These are phyloP conservation scores for Pichia sp. DNA, from an alignment of 1,139 yeast genomes.

Conservation along the genomic window DNA sequence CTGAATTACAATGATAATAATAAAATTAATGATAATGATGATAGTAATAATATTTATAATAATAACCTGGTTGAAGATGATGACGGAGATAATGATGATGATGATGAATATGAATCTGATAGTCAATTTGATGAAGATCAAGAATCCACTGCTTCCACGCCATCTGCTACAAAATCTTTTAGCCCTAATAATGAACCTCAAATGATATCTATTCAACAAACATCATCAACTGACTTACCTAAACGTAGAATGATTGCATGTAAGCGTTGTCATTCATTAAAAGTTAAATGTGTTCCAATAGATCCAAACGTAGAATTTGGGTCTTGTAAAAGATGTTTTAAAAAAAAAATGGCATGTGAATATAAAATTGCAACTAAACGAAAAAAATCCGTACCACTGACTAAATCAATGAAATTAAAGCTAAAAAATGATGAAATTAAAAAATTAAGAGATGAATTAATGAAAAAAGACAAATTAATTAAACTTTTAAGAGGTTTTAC, in stretches of 20 bases:
- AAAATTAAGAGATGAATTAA: constrained; percentile 11
- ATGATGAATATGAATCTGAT: too few species aligned
- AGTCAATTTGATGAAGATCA: not conserved
- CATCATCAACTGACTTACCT: not conserved
- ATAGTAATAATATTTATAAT: too few species aligned
- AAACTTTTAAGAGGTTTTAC: constrained; percentile 13
- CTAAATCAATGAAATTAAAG: constrained; percentile 13
- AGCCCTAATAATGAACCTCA: not conserved
- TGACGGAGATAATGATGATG: too few species aligned
- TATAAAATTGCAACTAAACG: constrained; percentile 60
- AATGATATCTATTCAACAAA: too few species aligned
- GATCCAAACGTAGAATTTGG: constrained; percentile 47
- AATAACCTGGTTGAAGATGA: too few species aligned
- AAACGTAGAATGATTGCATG: constrained; percentile 57
- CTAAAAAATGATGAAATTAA: constrained; percentile 12
- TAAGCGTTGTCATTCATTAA: constrained; percentile 70
- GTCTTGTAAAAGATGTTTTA: constrained; percentile 72
- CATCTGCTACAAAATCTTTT: not conserved
- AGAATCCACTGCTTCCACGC: not conserved
- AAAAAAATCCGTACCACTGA: constrained; percentile 29
- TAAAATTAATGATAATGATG: too few species aligned
- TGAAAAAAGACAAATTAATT: constrained; percentile 18
- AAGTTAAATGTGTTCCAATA: constrained; percentile 76
- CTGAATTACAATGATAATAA: too few species aligned
- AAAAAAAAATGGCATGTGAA: constrained; percentile 58